Evolutionary conservation across 495 filamentous ascomycete genomes (phyloP).

Genomic region (Venustampulla echinocandica): DNA sequence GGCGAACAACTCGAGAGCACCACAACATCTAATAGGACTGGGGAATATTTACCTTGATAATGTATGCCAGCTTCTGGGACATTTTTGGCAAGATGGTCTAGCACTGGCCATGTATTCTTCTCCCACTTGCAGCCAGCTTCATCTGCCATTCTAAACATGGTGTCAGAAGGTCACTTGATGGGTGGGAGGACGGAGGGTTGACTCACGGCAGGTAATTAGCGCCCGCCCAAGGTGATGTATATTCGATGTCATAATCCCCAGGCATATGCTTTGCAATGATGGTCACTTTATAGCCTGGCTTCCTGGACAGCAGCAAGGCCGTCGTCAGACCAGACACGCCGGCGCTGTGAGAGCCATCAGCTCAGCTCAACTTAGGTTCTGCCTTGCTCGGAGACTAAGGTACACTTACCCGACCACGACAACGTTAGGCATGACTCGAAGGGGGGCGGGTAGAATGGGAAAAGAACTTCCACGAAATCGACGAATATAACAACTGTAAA

Average conservation of each 20-base stretch:
- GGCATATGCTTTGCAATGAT: conserved; percentile 95
- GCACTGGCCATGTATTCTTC: conserved; percentile 55
- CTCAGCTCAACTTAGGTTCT: background rate
- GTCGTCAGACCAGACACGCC: conserved; percentile 91
- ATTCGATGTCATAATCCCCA: conserved; percentile 95
- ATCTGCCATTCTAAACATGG: conserved; percentile 7
- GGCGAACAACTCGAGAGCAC: too few species aligned
- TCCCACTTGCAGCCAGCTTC: conserved; percentile 45
- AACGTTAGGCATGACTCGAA: conserved; percentile 40
- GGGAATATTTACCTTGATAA: conserved; percentile 68
- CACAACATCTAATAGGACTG: too few species aligned
- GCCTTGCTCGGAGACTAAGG: background rate
- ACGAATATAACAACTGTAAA: too few species aligned
- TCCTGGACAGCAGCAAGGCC: conserved; percentile 70
- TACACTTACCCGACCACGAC: conserved; percentile 54
- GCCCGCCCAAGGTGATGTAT: conserved; percentile 90
- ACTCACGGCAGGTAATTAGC: conserved; percentile 82
- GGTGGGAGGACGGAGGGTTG: background rate
- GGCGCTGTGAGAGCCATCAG: conserved; percentile 46
- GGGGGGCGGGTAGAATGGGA: too few species aligned
- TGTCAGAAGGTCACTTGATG: background rate
- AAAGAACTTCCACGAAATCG: too few species aligned
- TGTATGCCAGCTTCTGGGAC: conserved; percentile 86
- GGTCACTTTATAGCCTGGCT: conserved; percentile 60
- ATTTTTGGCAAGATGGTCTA: conserved; percentile 56